phyloP scores from a whole-genome alignment of 495 filamentous ascomycete genomes.

The Podospora tetraspora region DNA sequence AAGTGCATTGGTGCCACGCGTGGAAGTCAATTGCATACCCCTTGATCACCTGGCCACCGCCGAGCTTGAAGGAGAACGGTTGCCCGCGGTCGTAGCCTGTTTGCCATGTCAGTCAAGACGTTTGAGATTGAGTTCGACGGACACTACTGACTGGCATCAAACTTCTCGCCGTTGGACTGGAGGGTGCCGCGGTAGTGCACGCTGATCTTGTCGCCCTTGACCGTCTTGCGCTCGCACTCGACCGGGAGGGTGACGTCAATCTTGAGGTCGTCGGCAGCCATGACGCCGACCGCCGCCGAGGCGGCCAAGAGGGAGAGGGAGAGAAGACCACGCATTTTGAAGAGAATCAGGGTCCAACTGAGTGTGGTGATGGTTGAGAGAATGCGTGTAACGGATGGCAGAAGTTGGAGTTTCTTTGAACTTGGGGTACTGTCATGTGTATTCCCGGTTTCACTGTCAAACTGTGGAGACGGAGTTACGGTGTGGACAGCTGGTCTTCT shows the following conservation, averaged over 20 bases:
- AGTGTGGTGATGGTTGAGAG: background rate
- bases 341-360: background rate
- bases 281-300: conserved; percentile 44
- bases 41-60: conserved; percentile 78
- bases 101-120: background rate
- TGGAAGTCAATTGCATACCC: conserved; percentile 46
- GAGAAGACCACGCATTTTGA: conserved; percentile 53
- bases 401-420: background rate
- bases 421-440: background rate
- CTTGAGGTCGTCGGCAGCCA: conserved; percentile 54
- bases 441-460: background rate
- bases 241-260: conserved; percentile 71
- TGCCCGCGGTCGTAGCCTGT: conserved; percentile 61
- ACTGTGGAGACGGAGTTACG: background rate
- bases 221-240: conserved; percentile 63
- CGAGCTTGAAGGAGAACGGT: conserved; percentile 75
- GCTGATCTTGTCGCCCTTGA: conserved; percentile 68
- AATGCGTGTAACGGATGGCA: background rate
- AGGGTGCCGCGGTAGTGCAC: conserved; percentile 89
- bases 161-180: conserved; percentile 48
- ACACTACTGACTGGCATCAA: conserved; percentile 49
- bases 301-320: conserved; percentile 49
- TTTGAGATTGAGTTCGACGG: background rate
- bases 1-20: background rate
- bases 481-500: background rate